phyloP scores from a whole-genome alignment of 768 basidiomycete genomes.

The Pisolithus marmoratus region DNA sequence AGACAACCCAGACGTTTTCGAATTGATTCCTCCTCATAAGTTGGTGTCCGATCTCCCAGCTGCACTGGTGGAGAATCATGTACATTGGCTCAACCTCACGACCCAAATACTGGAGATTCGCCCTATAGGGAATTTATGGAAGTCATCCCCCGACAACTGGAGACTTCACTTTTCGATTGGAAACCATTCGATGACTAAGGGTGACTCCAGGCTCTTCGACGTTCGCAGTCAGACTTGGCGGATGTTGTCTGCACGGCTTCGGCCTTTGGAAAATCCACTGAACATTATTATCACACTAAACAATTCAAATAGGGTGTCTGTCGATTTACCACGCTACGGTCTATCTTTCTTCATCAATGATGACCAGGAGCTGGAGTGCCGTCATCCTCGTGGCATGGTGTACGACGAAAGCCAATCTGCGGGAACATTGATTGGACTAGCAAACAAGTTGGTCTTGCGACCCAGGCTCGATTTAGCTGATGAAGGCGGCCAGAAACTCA shows the following conservation, averaged over 20 bases:
- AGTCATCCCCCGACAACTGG: conserved; percentile 13
- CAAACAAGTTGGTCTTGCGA: conserved; percentile 31
- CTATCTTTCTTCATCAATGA: conserved; percentile 33
- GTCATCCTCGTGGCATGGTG: conserved; percentile 33
- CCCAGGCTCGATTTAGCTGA: conserved; percentile 5
- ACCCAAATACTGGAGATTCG: conserved; percentile 14
- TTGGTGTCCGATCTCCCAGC: conserved; percentile 15
- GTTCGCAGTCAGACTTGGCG: conserved; percentile 12
- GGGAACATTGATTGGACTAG: conserved; percentile 38
- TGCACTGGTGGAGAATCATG: conserved; percentile 11
- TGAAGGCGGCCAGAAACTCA: neutral
- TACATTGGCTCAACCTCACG: conserved; percentile 18
- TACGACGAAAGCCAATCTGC: conserved; percentile 32
- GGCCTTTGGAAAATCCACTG: conserved; percentile 8
- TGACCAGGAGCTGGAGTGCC: conserved; percentile 27
- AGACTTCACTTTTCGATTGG: conserved; percentile 1
- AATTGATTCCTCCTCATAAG: conserved; percentile 11
- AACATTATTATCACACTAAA: conserved; percentile 13
- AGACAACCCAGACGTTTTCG: conserved; percentile 2
- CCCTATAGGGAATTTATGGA: conserved; percentile 11
- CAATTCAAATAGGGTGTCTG: conserved; percentile 8
- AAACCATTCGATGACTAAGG: neutral
- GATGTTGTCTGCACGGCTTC: conserved; percentile 13
- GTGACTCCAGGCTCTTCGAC: conserved; percentile 10
- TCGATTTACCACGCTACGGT: conserved; percentile 30